phyloP scores from a whole-genome alignment of 208 protist species.

The Borovskyia barvae region DNA sequence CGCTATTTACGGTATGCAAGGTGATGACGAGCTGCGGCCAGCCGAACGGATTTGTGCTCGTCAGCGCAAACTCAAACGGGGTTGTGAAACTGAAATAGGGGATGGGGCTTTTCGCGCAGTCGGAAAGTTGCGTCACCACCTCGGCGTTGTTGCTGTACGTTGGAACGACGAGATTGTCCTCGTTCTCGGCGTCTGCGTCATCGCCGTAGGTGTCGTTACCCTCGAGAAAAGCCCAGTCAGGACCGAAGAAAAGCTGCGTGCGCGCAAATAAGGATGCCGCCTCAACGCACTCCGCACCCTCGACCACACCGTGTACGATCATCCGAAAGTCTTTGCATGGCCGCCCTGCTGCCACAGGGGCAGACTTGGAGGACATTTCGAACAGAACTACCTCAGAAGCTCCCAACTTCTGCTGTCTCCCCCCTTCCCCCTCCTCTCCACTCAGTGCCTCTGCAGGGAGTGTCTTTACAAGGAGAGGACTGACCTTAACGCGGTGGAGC shows the following conservation, averaged over 20 bases:
- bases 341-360: not conserved
- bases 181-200: slow-evolving; percentile 3
- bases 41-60: slow-evolving; percentile 75
- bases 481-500: too few species aligned
- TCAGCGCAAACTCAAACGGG: slow-evolving; percentile 81
- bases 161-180: slow-evolving; percentile 35
- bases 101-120: slow-evolving; percentile 49
- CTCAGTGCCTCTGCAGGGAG: too few species aligned
- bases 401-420: too few species aligned
- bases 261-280: slow-evolving; percentile 61
- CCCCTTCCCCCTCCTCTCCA: too few species aligned
- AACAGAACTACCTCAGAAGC: too few species aligned
- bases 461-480: too few species aligned
- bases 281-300: slow-evolving; percentile 76
- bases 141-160: slow-evolving; percentile 74
- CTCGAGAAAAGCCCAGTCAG: slow-evolving; percentile 70
- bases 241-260: slow-evolving; percentile 82
- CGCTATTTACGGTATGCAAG: slow-evolving; percentile 57
- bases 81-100: slow-evolving; percentile 68
- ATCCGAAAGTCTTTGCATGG: slow-evolving; percentile 62
- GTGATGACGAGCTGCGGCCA: slow-evolving; percentile 86
- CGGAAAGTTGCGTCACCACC: slow-evolving; percentile 80
- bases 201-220: slow-evolving; percentile 7
- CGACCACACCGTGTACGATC: slow-evolving; percentile 74
- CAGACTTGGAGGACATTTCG: too few species aligned